Percentiles rank a stretch among this genome's conserved stretches.
Evolutionary conservation across 768 basidiomycete species (phyloP).

Genomic region (Leccinellum rugosiceps): DNA sequence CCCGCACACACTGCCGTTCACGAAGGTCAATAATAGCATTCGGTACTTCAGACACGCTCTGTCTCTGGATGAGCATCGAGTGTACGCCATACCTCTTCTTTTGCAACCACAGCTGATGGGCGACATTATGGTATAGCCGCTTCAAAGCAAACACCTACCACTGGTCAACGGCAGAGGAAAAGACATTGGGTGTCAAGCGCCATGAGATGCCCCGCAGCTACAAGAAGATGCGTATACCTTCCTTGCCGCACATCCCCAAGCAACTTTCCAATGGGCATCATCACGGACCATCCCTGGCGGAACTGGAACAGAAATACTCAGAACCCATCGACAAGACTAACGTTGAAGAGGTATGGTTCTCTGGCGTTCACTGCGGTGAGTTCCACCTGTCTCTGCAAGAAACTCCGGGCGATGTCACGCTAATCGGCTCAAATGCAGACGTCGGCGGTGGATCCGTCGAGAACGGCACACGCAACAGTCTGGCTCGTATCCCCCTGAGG

Average conservation of each 20-base stretch:
- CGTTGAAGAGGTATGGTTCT: slow-evolving; percentile 79
- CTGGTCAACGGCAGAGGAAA: slow-evolving; percentile 40
- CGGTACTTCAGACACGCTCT: slow-evolving; percentile 69
- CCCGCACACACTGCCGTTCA: slow-evolving; percentile 64
- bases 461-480: slow-evolving; percentile 53
- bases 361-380: slow-evolving; percentile 70
- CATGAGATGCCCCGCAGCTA: slow-evolving; percentile 46
- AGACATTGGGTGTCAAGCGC: slow-evolving; percentile 43
- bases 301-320: slow-evolving; percentile 42
- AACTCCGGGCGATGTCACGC: neutral
- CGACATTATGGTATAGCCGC: slow-evolving; percentile 18
- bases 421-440: slow-evolving; percentile 45
- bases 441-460: slow-evolving; percentile 69
- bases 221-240: slow-evolving; percentile 16
- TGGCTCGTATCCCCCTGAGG: slow-evolving; percentile 69
- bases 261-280: slow-evolving; percentile 4
- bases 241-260: neutral
- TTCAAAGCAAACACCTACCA: slow-evolving; percentile 37
- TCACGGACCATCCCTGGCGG: slow-evolving; percentile 16
- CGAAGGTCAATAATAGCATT: slow-evolving; percentile 55
- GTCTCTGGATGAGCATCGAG: slow-evolving; percentile 66
- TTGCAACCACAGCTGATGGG: neutral
- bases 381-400: neutral
- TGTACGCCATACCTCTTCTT: slow-evolving; percentile 30
- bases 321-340: slow-evolving; percentile 43